Evolutionary conservation across 352 stramenopile genomes (phyloP).

Genomic region (Globisporangium lucens): DNA sequence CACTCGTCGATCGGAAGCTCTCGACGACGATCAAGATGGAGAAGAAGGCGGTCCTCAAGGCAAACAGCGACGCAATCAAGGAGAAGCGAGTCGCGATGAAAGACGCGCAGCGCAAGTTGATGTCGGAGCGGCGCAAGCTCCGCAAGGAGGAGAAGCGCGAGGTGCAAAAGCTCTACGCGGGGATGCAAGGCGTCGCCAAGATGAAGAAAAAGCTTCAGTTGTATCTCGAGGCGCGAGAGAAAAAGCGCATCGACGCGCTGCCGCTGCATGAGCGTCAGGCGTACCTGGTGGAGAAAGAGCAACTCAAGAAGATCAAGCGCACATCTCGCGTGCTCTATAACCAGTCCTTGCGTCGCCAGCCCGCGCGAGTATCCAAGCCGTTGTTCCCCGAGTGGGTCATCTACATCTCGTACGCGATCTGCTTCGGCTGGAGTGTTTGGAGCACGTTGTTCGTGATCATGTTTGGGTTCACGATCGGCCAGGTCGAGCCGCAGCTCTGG

Average conservation of each 20-base stretch:
- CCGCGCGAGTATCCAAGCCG: slow-evolving; percentile 42
- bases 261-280: slow-evolving; percentile 58
- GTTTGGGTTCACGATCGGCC: slow-evolving; percentile 63
- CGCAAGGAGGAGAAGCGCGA: slow-evolving; percentile 37
- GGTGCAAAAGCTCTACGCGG: slow-evolving; percentile 37
- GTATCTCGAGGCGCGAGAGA: slow-evolving; percentile 39
- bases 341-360: slow-evolving; percentile 52
- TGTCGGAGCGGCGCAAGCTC: slow-evolving; percentile 33
- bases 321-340: slow-evolving; percentile 74
- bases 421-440: slow-evolving; percentile 49
- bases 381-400: slow-evolving; percentile 75
- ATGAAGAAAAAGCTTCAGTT: slow-evolving; percentile 60
- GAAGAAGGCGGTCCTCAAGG: slow-evolving; percentile 43
- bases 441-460: slow-evolving; percentile 67
- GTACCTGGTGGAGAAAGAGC: slow-evolving; percentile 57
- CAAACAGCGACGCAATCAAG: slow-evolving; percentile 38
- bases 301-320: slow-evolving; percentile 59
- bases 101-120: slow-evolving; percentile 31
- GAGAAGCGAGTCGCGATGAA: slow-evolving; percentile 42
- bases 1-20: slow-evolving; percentile 24
- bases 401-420: slow-evolving; percentile 66
- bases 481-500: slow-evolving; percentile 60
- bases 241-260: slow-evolving; percentile 33
- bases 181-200: slow-evolving; percentile 41
- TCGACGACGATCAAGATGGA: slow-evolving; percentile 53